Evolutionary conservation across 177 flowering plant species (phyloP), one percentile per base, ranked within the genome.

Genomic region (Vitis hybrid): DNA sequence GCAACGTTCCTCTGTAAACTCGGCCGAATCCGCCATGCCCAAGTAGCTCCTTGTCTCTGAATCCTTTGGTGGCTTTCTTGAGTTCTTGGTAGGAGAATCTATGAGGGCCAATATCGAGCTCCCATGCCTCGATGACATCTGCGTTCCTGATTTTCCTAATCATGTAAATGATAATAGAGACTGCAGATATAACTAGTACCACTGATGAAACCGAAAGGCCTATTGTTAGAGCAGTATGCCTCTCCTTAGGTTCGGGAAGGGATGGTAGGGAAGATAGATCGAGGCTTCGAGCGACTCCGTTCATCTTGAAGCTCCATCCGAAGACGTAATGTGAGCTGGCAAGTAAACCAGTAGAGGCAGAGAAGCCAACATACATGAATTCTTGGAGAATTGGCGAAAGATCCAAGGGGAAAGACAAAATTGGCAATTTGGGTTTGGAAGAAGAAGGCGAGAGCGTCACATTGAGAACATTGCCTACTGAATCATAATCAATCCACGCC

Each of bases 401-500:
- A 79, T 90, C 89, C 2, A 85, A 34, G 0, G 9, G 39, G 50
- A 19, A 80, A 1, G 89, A 82, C 34, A 90, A 39, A 56, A 85
- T 56, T 15, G 94, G 86, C 12, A 15, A 14, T 50, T 16, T 76
- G 69, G 94, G 94, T 72, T 85, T 90, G 8, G 50, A 1, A 5
- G 85, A 81, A 59, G n/a, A 68, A 3, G 81, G 82, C 3, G 94
- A 77, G 22, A 91, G 13, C 7, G 87, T 82, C 1, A 91, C 92
- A 55, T 81, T 83, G 18, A 91, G 6, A 3, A 76, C 26, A 48
- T 78, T 73, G 10, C 6, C 15, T 6, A 18, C 66, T 1, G 86
- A 78, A 75, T 91, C 94, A 73, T 89, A 91, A 54, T 91, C 94
- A 45, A 91, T 61, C 97, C 97, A 91, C 2, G 82, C 88, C 50